Evolutionary conservation across 192 early-diverging fungal genomes (phyloP), one percentile per base, ranked within the genome.

Genomic region (Funneliformis mosseae): DNA sequence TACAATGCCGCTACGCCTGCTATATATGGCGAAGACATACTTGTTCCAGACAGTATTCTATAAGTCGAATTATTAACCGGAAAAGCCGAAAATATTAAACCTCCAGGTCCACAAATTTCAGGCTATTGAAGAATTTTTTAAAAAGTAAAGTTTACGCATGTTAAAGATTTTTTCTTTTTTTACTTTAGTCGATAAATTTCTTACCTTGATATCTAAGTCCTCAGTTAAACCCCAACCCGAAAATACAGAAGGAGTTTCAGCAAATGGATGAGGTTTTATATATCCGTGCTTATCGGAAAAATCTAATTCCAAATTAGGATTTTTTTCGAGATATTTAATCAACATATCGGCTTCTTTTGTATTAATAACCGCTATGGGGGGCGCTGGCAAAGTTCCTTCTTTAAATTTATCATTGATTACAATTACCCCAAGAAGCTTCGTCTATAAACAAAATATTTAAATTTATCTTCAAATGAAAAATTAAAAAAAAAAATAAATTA

Each of bases 31-130:
- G 87, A 79, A 10, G 87, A 81, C 87, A 91, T 91, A 66, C 87
- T 89, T 1, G 90, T 92, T 48, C 91, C 91, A 46, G 87, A 88
- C 91, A 46, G 87, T 87, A 43, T 81, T 38, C 27, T 82, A 61
- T 39, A 82, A 82, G 48, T 89, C 90, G 87, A 16, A 83, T 68
- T 9, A 81, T 61, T 10, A 81, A 25, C 39, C 33, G 90, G 90
- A 25, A 85, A 72, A 45, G 85, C 81, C 18, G 90, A 91, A 60
- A 88, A 88, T 11, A 91, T 85, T 67, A 72, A 78, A n/a, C 87
- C 87, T 71, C 90, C 90, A 38, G 86, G 80, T 72, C 84, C 90
- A 61, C 78, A 82, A 83, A 91, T 64, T 74, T 89, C 83, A 28
- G 88, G 88, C 55, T 59, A 78, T 91, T 2, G 0, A 33, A 33